Evolutionary conservation across 805 yeast genomes (phyloP), one percentile per base, ranked within the genome.

Genomic region (Kazachstania psychrophila): DNA sequence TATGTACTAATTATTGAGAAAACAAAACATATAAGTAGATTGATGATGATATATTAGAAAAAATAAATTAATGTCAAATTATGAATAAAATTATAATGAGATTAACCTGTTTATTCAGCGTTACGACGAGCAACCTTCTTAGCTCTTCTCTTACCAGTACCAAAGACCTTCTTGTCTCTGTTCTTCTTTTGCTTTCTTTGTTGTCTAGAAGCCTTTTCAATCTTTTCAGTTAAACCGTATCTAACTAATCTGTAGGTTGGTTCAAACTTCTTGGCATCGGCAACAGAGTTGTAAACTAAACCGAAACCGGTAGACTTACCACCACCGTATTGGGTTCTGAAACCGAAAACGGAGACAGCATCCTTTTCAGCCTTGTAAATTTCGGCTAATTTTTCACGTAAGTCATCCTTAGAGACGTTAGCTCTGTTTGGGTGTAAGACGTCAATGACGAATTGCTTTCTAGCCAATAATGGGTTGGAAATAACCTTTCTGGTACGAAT

Each of bases 101-200:
- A 19, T 33, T 18, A 38, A 38, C 16, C 26, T 31, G 41, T 46
- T 48, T 82, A 82, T 66, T 83, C 94, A 68, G 86, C 80, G 71
- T 78, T 77, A 80, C 94, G 83, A 72, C 75, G 82, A 66, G 89
- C 89, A 66, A 79, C 76, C 70, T 73, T 79, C 78, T 87, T 88
- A 72, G 95, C 94, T 71, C 79, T 82, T 70, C 84, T 78, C 70
- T 77, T 81, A 65, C 88, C 94, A 63, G 98, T 92, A 81, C 99
- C 99, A 65, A 89, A 87, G 81, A 85, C 70, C 84, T 92, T 92
- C 87, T 82, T 80, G 66, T 83, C 95, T 79, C 96, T 87, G 95
- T 92, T 92, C 88, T 92, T 89, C 87, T 83, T 86, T 79, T 89
- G 97, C 75, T 92, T 92, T 80, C 98, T 86, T 79, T 92, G 98